Evolutionary conservation across 805 yeast genomes (phyloP).

Genomic region (Starmera quercuum): DNA sequence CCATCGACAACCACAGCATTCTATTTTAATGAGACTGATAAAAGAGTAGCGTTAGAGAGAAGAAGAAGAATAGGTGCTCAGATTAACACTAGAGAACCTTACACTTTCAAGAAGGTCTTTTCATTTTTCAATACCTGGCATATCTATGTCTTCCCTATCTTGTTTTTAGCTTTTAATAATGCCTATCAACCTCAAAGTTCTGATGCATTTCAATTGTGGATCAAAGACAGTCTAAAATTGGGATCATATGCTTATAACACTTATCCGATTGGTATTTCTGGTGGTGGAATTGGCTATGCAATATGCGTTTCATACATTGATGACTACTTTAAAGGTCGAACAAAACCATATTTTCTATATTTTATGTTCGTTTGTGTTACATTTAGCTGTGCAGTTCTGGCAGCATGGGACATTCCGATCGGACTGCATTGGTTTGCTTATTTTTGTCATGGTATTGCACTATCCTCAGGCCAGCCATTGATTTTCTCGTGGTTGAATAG

Average conservation of each 20-base stretch:
- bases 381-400: constrained; percentile 33
- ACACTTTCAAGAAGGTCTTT: constrained; percentile 30
- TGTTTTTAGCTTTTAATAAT: constrained; percentile 4
- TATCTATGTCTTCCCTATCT: constrained; percentile 32
- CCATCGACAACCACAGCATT: constrained; percentile 32
- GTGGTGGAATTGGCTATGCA: constrained; percentile 27
- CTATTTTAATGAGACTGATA: constrained; percentile 31
- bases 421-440: constrained; percentile 41
- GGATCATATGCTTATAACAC: constrained; percentile 25
- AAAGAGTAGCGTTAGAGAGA: constrained; percentile 36
- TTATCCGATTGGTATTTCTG: constrained; percentile 29
- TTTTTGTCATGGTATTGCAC: constrained; percentile 37
- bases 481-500: constrained; percentile 47
- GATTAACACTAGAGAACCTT: constrained; percentile 29
- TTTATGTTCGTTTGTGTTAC: constrained; percentile 31
- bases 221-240: constrained; percentile 12
- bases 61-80: constrained; percentile 30
- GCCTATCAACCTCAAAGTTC: constrained; percentile 1
- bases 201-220: constrained; percentile 1
- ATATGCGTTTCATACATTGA: constrained; percentile 25
- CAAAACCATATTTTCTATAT: constrained; percentile 28
- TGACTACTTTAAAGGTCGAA: constrained; percentile 26
- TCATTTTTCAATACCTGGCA: constrained; percentile 38
- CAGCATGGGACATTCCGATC: constrained; percentile 37
- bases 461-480: constrained; percentile 44